Percentiles rank a stretch among this genome's conserved stretches.
phyloP scores from a whole-genome alignment of 305 asterid species.

The Fraxinus albicans region DNA sequence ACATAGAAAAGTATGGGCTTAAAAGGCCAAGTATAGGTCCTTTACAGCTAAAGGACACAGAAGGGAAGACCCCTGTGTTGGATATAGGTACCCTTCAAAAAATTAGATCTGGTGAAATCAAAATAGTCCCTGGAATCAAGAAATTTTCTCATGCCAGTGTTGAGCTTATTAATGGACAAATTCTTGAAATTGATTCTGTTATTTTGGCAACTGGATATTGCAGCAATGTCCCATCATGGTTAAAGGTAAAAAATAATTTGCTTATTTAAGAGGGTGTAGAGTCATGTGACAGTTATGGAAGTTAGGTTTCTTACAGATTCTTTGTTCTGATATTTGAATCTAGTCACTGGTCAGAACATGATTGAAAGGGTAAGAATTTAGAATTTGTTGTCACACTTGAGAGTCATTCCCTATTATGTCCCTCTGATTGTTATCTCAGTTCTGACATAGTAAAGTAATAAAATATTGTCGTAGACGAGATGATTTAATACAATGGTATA shows the following conservation, averaged over 20 bases:
- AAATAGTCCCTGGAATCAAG: constrained; percentile 23
- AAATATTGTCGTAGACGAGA: neutral
- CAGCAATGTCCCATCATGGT: constrained; percentile 21
- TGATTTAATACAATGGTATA: neutral
- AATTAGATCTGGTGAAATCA: constrained; percentile 9
- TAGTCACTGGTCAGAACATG: constrained; percentile 22
- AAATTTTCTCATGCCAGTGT: constrained; percentile 3
- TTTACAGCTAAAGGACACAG: constrained; percentile 11
- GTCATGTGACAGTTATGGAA: constrained; percentile 68
- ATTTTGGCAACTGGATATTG: constrained; percentile 22
- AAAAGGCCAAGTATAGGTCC: constrained; percentile 14
- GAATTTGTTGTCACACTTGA: neutral
- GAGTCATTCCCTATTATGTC: neutral
- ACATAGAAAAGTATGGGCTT: constrained; percentile 15
- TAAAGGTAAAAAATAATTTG: neutral
- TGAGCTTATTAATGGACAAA: constrained; percentile 16
- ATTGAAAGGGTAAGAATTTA: neutral
- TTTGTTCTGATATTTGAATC: constrained; percentile 34
- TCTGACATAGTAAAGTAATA: neutral
- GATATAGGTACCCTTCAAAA: constrained; percentile 16
- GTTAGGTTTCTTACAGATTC: constrained; percentile 59
- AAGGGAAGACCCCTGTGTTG: constrained; percentile 21
- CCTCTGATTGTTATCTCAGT: neutral
- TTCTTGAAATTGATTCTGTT: constrained; percentile 19
- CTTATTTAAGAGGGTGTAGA: constrained; percentile 1